These are phyloP conservation scores for Tuctoria greenei DNA, from an alignment of 176 grass and related monocot species.

Conservation along the genomic window DNA sequence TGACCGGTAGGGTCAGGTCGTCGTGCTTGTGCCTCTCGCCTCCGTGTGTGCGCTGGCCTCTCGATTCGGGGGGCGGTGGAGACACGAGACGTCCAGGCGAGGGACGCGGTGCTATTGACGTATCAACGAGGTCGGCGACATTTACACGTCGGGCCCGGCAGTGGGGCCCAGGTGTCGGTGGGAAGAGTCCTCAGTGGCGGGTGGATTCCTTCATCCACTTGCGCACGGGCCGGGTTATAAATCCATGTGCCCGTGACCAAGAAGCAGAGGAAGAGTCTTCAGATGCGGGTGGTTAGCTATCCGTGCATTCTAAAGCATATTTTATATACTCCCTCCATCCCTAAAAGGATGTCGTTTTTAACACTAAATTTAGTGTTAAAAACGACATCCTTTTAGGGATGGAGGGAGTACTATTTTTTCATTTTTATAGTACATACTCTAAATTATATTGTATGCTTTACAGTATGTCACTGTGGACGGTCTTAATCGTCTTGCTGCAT, in stretches of 20 bases:
- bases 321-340: no score
- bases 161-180: background rate
- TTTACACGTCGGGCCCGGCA: background rate
- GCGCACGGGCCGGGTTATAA: background rate
- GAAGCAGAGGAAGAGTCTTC: background rate
- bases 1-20: background rate
- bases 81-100: background rate
- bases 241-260: background rate
- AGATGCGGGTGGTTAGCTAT: background rate
- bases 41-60: background rate
- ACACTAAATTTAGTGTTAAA: no score
- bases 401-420: no score
- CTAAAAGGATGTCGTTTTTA: no score
- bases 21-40: background rate
- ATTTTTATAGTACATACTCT: no score
- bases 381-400: no score
- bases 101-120: background rate
- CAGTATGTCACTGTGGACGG: no score
- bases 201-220: background rate
- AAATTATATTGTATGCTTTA: no score
- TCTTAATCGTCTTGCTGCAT: no score
- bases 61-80: background rate
- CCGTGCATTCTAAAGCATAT: no score
- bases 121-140: background rate
- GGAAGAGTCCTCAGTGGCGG: background rate